Evolutionary conservation across 2,329 filamentous ascomycete species (phyloP), one percentile per base, ranked within the genome.

Genomic region (Colletotrichum incanum): DNA sequence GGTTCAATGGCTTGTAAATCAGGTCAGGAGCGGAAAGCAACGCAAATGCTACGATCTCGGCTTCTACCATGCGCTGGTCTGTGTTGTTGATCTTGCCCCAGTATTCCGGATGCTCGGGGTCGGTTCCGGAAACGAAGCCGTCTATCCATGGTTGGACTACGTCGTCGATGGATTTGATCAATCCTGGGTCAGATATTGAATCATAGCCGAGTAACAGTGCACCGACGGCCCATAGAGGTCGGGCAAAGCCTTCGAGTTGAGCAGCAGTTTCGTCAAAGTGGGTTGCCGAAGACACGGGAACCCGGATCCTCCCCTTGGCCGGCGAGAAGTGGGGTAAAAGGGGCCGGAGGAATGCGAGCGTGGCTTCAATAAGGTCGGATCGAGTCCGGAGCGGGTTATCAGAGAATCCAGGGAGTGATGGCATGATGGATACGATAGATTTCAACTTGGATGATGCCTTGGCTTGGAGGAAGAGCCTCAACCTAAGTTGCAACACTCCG

Each of bases 1-100:
- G 64, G 1, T 68, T 77, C 7, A 85, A 74, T 0, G 76, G 74
- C 12, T 78, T 78, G 72, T 86, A 83, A 2, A 78, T 75, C 4
- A 50, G 71, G 1, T 79, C 75, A 1, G 86, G 86, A 0, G 85
- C 83, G 3, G 80, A 76, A 0, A 89, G 78, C 1, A 89, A 77
- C 0, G 86, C 85, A 74, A 85, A 87, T 0, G 85, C 82, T 4
- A 89, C 81, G 34, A 86, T 85, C 74, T 89, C 87, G 50, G 86
- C 83, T 73, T 89, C 87, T 0, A 89, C 87, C 87, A 89, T 89
- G 2, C 86, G 77, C 74, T 89, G 87, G 60, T 89, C 86, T 26
- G 80, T 80, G 5, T 86, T 76, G 0, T 79, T 77, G 2, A 88
- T 81, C 1, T 80, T 76, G 0, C 86, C 86, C 87, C 87, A 89